Base-by-base conservation (phyloP, 2,329 filamentous ascomycete genomes). In the Aspergillus pseudoviridinutans region DNA sequence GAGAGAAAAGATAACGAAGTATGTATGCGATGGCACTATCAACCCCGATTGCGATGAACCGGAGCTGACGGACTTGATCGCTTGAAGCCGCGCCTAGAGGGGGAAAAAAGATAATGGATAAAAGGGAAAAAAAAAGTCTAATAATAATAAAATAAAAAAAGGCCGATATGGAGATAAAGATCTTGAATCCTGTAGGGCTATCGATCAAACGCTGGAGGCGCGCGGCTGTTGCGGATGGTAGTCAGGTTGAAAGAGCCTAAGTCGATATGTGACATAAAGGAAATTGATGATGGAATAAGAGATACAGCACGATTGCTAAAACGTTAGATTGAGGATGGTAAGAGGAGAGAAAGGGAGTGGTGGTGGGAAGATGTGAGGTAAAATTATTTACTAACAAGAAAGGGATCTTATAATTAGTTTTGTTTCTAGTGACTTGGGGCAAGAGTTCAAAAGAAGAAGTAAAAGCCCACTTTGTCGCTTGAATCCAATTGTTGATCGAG, bases 301-400 rank as follows among this genome's bases (percentile, higher is more conserved):
- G 68, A 70, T 35, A 32, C 29, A 35, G 32, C 32, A 14, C 32
- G 32, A 35, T 35, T 35, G 32, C 32, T 35, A 35, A 14, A 35
- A 4, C 2, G 32, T 17, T 17, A 35, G 32, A 14, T 35, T 35
- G 32, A 61, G 56, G 62, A 57, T 57, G 59, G 62, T 55, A 63
- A 60, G 59, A 56, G 56, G 55, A 55, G 55, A 51, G 54, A 53
- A 49, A 61, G 61, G 50, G 58, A 60, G 53, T 41, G 56, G 50
- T 51, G 55, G 54, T 53, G 60, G 59, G 60, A 70, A 70, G 67
- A 62, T 66, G 67, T 71, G 72, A 72, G 70, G 72, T 76, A 74
- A 76, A 74, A 66, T 65, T 64, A 73, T 75, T 75, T 69, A 70
- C 69, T 74, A 76, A 76, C 66, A 65, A 62, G 66, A 70, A 70